These are phyloP conservation scores for Calonectria crousiana DNA, from an alignment of 2,329 filamentous ascomycete species.

Conservation along the genomic window DNA sequence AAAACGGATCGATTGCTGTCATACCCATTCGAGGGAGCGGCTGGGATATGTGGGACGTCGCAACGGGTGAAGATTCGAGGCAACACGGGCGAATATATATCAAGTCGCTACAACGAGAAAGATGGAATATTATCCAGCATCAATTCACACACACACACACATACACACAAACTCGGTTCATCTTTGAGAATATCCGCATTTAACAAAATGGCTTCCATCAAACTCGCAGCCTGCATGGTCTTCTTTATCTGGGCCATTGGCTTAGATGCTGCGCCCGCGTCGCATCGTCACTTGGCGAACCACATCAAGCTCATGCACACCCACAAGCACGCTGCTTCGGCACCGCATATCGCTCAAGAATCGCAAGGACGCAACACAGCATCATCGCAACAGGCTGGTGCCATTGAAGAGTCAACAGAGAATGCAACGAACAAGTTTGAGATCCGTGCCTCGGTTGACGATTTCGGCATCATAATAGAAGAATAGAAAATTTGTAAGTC, in stretches of 20 bases:
- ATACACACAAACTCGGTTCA: not conserved
- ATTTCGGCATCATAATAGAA: not conserved
- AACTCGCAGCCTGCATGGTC: conserved; percentile 32
- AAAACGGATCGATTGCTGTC: conserved; percentile 28
- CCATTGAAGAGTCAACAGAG: not conserved
- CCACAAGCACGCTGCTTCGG: conserved; percentile 14
- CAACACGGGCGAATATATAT: not conserved
- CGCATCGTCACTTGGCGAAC: conserved; percentile 30
- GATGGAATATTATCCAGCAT: not conserved
- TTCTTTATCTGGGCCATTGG: conserved; percentile 39
- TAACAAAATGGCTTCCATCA: conserved; percentile 36
- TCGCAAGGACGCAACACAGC: conserved; percentile 21
- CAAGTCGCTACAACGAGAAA: not conserved
- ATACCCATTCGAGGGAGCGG: conserved; percentile 29
- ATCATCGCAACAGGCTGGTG: not conserved
- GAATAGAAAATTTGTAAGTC: not conserved
- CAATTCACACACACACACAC: not conserved
- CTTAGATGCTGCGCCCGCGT: conserved; percentile 42
- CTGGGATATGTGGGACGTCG: conserved; percentile 32
- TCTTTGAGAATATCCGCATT: not conserved
- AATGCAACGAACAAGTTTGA: not conserved
- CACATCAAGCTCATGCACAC: conserved; percentile 52
- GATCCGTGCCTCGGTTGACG: not conserved
- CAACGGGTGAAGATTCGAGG: conserved; percentile 19
- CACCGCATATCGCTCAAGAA: conserved; percentile 24